Evolutionary conservation across 2,329 filamentous ascomycete species (phyloP), one percentile per base, ranked within the genome.

Genomic region (Capronia epimyces): DNA sequence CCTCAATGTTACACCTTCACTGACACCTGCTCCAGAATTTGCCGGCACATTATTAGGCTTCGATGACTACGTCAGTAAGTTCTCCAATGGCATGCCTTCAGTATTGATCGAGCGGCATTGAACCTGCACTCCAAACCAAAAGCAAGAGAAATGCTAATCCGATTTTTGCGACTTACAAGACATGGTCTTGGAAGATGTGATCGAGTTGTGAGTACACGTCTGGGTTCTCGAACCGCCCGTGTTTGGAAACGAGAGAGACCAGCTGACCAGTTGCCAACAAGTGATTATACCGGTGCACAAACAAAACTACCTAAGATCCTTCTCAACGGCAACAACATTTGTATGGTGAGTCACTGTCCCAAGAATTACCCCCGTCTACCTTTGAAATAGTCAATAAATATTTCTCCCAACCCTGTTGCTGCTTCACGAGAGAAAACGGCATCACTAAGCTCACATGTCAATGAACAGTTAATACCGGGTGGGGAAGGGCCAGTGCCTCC

Each of bases 61-160:
- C 65, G 93, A 98, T 68, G 93, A 98, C 79, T 98, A 97, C 75
- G 93, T 98, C 79, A 98, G 90, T 96, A 79, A 76, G 91, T 95
- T 32, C 39, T 31, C 3, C 21, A 2, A 9, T 25, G 7, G 13
- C 29, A 8, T n/a, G 13, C 29, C 43, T 18, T 37, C 37, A 20
- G 9, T 7, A n/a, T 42, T n/a, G 5, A 24, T 7, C 32, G 5
- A n/a, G 32, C 32, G 32, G 32, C 32, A 18, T 36, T 5, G 13
- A 5, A 15, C 32, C 5, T 36, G 5, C 32, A n/a, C n/a, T 18
- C 13, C 5, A 5, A 36, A 15, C 5, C 13, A 36, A 18, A 15
- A 10, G 5, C 6, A 27, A 10, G 29, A 32, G 34, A 18, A 20
- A 40, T n/a, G 10, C 43, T 13, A 9, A 34, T 46, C 6, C 34